phyloP scores from a whole-genome alignment of 192 early-diverging fungal species.

The Coemansia sp. region DNA sequence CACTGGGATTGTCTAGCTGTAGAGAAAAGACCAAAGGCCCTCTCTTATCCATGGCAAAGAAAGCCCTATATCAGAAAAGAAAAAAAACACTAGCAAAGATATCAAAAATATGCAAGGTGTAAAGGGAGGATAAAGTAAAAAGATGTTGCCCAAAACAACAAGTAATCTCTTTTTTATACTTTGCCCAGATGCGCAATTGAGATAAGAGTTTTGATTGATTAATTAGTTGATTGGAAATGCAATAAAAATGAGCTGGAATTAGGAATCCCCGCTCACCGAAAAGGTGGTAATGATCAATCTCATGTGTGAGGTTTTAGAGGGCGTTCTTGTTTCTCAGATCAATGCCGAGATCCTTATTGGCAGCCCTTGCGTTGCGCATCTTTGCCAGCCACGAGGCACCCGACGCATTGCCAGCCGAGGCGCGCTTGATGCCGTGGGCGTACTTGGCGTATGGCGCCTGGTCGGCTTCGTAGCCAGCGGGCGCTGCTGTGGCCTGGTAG shows the following conservation, averaged over 20 bases:
- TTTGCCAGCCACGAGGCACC: slow-evolving; percentile 6
- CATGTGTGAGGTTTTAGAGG: neutral
- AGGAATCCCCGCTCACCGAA: no score
- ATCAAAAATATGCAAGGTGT: neutral
- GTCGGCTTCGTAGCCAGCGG: slow-evolving; percentile 3
- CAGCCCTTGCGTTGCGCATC: slow-evolving; percentile 6
- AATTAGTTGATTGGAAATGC: no score
- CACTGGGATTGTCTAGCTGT: neutral
- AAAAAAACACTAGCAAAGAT: no score
- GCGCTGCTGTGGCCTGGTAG: slow-evolving; percentile 8
- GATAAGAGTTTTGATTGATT: neutral
- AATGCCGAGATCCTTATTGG: slow-evolving; percentile 23
- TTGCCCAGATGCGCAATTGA: neutral
- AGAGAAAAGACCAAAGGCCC: neutral
- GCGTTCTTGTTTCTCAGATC: slow-evolving; percentile 11
- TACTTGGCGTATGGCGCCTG: neutral
- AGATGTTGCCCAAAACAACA: neutral
- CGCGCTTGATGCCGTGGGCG: slow-evolving; percentile 2
- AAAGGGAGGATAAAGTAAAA: neutral
- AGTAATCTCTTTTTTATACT: neutral
- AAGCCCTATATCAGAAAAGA: neutral
- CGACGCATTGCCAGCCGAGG: neutral
- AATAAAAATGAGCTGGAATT: no score
- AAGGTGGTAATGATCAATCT: neutral
- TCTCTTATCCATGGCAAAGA: neutral